phyloP scores from a whole-genome alignment of 2,329 filamentous ascomycete genomes.

The Cadophora sp. region DNA sequence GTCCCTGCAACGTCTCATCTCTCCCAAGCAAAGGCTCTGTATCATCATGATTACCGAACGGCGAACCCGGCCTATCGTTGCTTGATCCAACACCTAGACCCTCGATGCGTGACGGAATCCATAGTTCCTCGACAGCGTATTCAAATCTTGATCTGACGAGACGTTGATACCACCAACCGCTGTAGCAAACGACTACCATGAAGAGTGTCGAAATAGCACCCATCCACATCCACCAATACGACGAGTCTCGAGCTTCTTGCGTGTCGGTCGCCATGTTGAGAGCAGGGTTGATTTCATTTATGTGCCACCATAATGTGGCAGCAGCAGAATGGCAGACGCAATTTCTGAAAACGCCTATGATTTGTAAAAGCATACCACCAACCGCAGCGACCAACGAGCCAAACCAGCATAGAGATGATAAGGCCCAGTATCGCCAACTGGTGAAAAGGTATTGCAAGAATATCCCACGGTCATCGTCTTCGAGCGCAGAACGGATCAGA shows the following conservation, averaged over 20 bases:
- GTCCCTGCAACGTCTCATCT: neutral
- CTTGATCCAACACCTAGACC: neutral
- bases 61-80: neutral
- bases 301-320: slow-evolving; percentile 16
- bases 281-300: slow-evolving; percentile 16
- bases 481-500: slow-evolving; percentile 17
- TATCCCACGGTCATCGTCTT: slow-evolving; percentile 16
- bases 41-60: neutral
- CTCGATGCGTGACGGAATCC: slow-evolving; percentile 1
- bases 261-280: slow-evolving; percentile 29
- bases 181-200: slow-evolving; percentile 25
- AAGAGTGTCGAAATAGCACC: slow-evolving; percentile 19
- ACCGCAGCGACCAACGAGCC: slow-evolving; percentile 23
- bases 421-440: slow-evolving; percentile 19
- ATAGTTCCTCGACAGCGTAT: slow-evolving; percentile 25
- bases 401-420: slow-evolving; percentile 26
- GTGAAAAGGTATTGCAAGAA: slow-evolving; percentile 20
- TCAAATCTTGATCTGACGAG: slow-evolving; percentile 22
- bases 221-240: slow-evolving; percentile 26
- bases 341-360: slow-evolving; percentile 28
- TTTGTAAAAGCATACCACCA: slow-evolving; percentile 27
- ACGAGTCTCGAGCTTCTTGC: slow-evolving; percentile 18
- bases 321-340: slow-evolving; percentile 24
- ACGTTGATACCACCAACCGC: slow-evolving; percentile 32
- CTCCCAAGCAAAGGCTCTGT: neutral